These are phyloP conservation scores for Debaryomyces castellii DNA, from an alignment of 805 yeast genomes.

Conservation along the genomic window DNA sequence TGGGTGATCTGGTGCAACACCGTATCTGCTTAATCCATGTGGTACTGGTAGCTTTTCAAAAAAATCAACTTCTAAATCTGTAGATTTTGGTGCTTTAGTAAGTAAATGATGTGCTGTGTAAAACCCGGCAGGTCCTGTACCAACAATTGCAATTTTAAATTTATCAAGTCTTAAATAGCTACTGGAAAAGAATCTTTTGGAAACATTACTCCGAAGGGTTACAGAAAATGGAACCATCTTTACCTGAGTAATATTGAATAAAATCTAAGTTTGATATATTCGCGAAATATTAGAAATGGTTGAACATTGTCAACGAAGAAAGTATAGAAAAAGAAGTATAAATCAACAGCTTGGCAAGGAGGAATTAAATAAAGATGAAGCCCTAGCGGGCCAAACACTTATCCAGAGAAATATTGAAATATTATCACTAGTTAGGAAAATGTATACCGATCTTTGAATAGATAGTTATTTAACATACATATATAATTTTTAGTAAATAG, in stretches of 20 bases:
- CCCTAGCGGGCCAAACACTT: too few relatives aligned
- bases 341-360: too few relatives aligned
- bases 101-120: constrained; percentile 79
- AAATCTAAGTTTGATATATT: neutral
- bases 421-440: too few relatives aligned
- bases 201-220: neutral
- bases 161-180: neutral
- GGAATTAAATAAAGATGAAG: too few relatives aligned
- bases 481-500: too few relatives aligned
- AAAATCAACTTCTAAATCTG: constrained; percentile 56
- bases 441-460: too few relatives aligned
- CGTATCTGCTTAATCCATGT: constrained; percentile 85
- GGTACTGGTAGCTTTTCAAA: constrained; percentile 89
- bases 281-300: neutral
- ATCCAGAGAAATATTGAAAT: too few relatives aligned
- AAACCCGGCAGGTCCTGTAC: constrained; percentile 96
- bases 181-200: neutral
- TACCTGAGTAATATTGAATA: neutral
- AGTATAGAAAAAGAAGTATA: too few relatives aligned
- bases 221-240: neutral
- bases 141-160: constrained; percentile 70
- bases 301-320: too few relatives aligned
- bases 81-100: constrained; percentile 38
- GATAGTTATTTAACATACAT: too few relatives aligned
- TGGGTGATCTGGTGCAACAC: constrained; percentile 99